A percentile compares a stretch with the other conserved stretches of the same genome.
These are phyloP conservation scores for Eutreptiella sp. DNA, from an alignment of 208 protist species.

Conservation along the genomic window DNA sequence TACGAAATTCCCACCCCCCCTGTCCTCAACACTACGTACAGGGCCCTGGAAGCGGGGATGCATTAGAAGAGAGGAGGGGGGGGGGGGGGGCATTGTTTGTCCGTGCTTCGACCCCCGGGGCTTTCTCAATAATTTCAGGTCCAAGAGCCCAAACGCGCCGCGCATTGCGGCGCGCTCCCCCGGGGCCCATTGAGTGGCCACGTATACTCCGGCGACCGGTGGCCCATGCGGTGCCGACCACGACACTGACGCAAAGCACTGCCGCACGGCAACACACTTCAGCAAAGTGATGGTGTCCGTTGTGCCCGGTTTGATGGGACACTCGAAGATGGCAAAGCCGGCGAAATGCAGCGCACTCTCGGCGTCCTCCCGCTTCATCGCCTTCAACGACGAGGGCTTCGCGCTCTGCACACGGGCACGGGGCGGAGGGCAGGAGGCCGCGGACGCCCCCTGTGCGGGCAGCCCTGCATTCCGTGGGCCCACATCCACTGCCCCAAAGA, in stretches of 20 bases:
- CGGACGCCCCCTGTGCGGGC: too few species aligned
- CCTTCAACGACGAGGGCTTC: slow-evolving; percentile 42
- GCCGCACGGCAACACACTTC: slow-evolving; percentile 38
- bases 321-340: slow-evolving; percentile 91
- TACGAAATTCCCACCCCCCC: too few species aligned
- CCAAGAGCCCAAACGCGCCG: too few species aligned
- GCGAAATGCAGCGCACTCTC: slow-evolving; percentile 86
- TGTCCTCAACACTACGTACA: too few species aligned
- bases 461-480: too few species aligned
- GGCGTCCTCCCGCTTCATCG: slow-evolving; percentile 56
- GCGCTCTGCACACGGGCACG: background rate
- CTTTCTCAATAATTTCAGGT: too few species aligned
- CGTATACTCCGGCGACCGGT: slow-evolving; percentile 59
- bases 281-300: slow-evolving; percentile 69
- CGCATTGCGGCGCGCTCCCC: too few species aligned
- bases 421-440: background rate
- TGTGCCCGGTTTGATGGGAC: slow-evolving; percentile 86
- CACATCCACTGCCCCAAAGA: too few species aligned
- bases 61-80: too few species aligned
- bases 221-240: slow-evolving; percentile 69
- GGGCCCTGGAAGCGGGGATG: too few species aligned
- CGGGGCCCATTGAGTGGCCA: slow-evolving; percentile 41
- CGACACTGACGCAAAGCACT: slow-evolving; percentile 69
- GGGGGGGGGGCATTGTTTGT: too few species aligned
- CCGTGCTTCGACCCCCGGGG: too few species aligned